Conservation (phyloP, 169 alveolate species). For the Plasmodium gonderi region DNA sequence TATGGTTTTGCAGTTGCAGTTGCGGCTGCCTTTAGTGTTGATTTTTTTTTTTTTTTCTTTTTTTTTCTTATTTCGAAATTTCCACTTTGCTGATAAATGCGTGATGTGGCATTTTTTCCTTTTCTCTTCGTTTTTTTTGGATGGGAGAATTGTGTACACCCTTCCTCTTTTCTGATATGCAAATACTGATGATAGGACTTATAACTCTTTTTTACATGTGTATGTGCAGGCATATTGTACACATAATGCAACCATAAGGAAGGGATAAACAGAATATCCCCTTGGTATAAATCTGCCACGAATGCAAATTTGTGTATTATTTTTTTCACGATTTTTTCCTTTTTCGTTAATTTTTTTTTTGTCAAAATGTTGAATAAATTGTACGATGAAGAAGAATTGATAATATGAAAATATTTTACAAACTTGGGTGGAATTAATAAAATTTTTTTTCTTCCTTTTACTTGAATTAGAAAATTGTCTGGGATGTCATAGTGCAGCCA, state of each 20-base stretch:
- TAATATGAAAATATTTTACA: slow-evolving; percentile 55
- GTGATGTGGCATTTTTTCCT: background rate
- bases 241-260: slow-evolving; percentile 73
- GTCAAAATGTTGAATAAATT: slow-evolving; percentile 47
- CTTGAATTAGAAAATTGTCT: slow-evolving; percentile 68
- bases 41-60: background rate
- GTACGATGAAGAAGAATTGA: slow-evolving; percentile 57
- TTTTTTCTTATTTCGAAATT: background rate
- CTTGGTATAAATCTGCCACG: slow-evolving; percentile 70
- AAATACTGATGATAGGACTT: slow-evolving; percentile 12
- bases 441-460: slow-evolving; percentile 75
- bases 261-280: slow-evolving; percentile 67
- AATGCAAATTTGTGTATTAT: slow-evolving; percentile 21
- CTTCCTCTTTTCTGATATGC: background rate
- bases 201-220: slow-evolving; percentile 18
- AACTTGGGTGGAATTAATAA: slow-evolving; percentile 60
- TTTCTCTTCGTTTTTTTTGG: background rate
- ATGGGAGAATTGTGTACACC: background rate
- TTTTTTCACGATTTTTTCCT: slow-evolving; percentile 36
- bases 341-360: slow-evolving; percentile 32
- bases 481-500: slow-evolving; percentile 75
- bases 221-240: slow-evolving; percentile 70
- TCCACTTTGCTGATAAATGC: background rate
- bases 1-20: no score
- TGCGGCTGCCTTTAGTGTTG: background rate